Percentiles rank a stretch among this genome's conserved stretches.
phyloP scores from a whole-genome alignment of 257 asterid genomes.

The Leptodermis oblonga region DNA sequence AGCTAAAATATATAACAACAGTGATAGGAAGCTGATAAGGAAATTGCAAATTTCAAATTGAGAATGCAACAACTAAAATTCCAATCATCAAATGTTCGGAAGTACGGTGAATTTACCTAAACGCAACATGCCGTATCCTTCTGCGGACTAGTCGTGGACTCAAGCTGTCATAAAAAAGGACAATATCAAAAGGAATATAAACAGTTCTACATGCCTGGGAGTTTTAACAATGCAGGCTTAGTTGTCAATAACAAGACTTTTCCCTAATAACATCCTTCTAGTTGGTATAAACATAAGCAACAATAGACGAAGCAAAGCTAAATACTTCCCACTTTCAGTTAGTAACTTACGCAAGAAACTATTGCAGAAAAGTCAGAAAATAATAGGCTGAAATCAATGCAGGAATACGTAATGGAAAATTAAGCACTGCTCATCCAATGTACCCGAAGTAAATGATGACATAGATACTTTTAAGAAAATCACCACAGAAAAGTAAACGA shows the following conservation, averaged over 20 bases:
- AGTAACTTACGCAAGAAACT: background rate
- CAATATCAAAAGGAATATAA: slow-evolving; percentile 2
- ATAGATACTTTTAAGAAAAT: background rate
- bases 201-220: background rate
- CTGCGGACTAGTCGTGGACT: slow-evolving; percentile 83
- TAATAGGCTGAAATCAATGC: background rate
- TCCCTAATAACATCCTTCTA: background rate
- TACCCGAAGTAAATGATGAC: background rate
- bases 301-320: background rate
- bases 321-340: too few species aligned
- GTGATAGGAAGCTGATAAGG: background rate
- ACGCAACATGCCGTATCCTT: slow-evolving; percentile 84
- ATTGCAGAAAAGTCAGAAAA: background rate
- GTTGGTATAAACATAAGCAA: background rate
- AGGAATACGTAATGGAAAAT: background rate
- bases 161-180: slow-evolving; percentile 48
- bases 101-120: slow-evolving; percentile 46
- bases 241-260: background rate
- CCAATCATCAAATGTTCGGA: background rate
- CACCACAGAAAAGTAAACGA: background rate
- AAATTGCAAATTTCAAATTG: background rate
- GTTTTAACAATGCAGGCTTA: background rate
- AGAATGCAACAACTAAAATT: background rate
- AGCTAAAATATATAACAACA: background rate
- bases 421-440: background rate